phyloP scores from a whole-genome alignment of 345 rosid genomes.

The Syzygium grande region DNA sequence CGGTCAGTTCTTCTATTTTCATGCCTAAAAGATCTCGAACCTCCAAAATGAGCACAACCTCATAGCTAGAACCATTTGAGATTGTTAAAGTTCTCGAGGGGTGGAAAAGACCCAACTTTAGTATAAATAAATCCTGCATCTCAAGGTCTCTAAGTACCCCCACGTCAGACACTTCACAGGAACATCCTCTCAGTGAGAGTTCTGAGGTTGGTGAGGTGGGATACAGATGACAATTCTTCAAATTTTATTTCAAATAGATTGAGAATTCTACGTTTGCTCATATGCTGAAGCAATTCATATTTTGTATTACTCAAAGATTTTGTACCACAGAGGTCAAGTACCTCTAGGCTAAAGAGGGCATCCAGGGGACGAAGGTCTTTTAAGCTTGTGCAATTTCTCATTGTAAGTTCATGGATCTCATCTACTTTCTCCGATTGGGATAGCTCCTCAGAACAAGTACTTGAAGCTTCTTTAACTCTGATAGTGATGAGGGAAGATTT shows the following conservation, averaged over 20 bases:
- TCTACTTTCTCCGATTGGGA: not conserved
- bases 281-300: not conserved
- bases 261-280: not conserved
- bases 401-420: not conserved
- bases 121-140: not conserved
- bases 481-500: slow-evolving; percentile 8
- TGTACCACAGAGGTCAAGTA: not conserved
- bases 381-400: slow-evolving; percentile 1
- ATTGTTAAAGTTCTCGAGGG: not conserved
- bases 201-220: not conserved
- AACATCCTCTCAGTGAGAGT: not conserved
- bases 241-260: not conserved
- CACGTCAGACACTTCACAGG: not conserved
- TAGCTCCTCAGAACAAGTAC: slow-evolving; percentile 37
- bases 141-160: not conserved
- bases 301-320: not conserved
- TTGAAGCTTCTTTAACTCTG: slow-evolving; percentile 15
- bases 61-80: not conserved
- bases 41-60: not conserved
- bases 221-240: not conserved
- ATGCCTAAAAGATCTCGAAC: not conserved
- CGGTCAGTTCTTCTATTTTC: not conserved
- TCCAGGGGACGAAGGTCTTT: not conserved
- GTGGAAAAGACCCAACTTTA: not conserved
- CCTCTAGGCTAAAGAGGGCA: not conserved